A percentile compares a stretch with the other conserved stretches of the same genome.
These are phyloP conservation scores for Wallacemonas rigidus DNA, from an alignment of 208 protist genomes.

Conservation along the genomic window DNA sequence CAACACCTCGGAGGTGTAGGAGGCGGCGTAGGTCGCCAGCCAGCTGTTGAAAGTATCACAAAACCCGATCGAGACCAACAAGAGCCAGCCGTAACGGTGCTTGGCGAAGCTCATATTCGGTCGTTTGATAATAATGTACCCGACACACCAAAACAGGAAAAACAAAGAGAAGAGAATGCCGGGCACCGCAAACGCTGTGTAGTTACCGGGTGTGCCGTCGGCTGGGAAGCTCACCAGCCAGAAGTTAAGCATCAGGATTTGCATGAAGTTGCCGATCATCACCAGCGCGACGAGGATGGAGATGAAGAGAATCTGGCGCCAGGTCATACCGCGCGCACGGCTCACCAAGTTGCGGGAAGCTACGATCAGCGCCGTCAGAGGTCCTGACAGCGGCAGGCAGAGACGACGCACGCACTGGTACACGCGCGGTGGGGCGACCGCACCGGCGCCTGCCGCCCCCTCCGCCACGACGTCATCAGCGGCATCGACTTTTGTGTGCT, in stretches of 20 bases:
- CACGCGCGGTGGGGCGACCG: too few species aligned
- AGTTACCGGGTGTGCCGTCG: conserved; percentile 63
- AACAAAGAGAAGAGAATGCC: conserved; percentile 65
- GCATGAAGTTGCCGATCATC: conserved; percentile 73
- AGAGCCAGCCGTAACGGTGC: conserved; percentile 42
- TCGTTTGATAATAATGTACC: conserved; percentile 47
- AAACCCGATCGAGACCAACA: conserved; percentile 66
- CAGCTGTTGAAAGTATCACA: conserved; percentile 77
- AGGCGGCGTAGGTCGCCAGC: conserved; percentile 77
- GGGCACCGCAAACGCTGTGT: conserved; percentile 72
- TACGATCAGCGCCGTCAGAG: neutral
- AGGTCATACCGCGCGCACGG: conserved; percentile 32
- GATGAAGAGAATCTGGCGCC: conserved; percentile 48
- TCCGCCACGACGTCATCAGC: too few species aligned
- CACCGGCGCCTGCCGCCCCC: too few species aligned
- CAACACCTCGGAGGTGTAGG: conserved; percentile 77
- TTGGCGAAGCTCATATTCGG: conserved; percentile 65
- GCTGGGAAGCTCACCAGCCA: conserved; percentile 74
- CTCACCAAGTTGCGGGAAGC: conserved; percentile 17
- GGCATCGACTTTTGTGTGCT: neutral
- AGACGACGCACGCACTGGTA: neutral
- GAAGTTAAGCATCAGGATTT: conserved; percentile 89
- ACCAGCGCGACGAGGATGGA: conserved; percentile 56
- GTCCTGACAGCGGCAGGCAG: neutral
- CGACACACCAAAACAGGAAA: conserved; percentile 52